Conservation (phyloP, 2,329 filamentous ascomycete species). For the Botryotinia convoluta region DNA sequence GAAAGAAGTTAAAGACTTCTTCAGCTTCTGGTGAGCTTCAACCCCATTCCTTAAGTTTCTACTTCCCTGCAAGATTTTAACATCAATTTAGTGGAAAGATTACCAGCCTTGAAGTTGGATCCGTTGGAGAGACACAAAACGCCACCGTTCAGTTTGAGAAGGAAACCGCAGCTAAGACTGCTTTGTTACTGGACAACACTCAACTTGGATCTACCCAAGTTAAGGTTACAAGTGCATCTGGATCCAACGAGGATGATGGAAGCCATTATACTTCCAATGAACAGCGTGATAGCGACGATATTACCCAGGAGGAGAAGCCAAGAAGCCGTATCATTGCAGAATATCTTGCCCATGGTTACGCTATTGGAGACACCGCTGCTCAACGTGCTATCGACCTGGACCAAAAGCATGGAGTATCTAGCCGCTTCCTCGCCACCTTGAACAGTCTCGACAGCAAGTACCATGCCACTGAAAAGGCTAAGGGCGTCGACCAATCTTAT, state of each 20-base stretch:
- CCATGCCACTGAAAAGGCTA: slow-evolving; percentile 83
- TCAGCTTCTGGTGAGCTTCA: slow-evolving; percentile 81
- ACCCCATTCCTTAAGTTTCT: neutral
- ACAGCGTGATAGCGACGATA: slow-evolving; percentile 62
- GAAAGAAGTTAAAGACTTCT: slow-evolving; percentile 93
- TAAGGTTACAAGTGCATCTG: slow-evolving; percentile 64
- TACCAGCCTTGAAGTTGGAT: slow-evolving; percentile 71
- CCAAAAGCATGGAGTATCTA: slow-evolving; percentile 81
- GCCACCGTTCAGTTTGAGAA: slow-evolving; percentile 97
- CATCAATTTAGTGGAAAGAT: slow-evolving; percentile 75
- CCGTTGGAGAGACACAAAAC: slow-evolving; percentile 66
- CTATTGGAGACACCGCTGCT: slow-evolving; percentile 66
- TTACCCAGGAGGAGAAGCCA: slow-evolving; percentile 96
- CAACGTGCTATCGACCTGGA: slow-evolving; percentile 84
- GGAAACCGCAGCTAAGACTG: slow-evolving; percentile 93
- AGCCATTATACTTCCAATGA: slow-evolving; percentile 53
- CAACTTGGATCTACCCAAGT: slow-evolving; percentile 88
- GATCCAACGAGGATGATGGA: slow-evolving; percentile 58
- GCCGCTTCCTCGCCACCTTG: slow-evolving; percentile 74
- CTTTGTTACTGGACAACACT: slow-evolving; percentile 94
- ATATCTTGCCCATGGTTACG: slow-evolving; percentile 94
- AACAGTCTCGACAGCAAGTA: slow-evolving; percentile 78
- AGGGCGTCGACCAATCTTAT: slow-evolving; percentile 80
- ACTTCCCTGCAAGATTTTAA: slow-evolving; percentile 24
- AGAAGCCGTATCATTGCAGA: slow-evolving; percentile 90